A percentile compares a stretch with the other conserved stretches of the same genome.
Conservation (phyloP, 805 yeast species). For the Nakazawaea holstii region DNA sequence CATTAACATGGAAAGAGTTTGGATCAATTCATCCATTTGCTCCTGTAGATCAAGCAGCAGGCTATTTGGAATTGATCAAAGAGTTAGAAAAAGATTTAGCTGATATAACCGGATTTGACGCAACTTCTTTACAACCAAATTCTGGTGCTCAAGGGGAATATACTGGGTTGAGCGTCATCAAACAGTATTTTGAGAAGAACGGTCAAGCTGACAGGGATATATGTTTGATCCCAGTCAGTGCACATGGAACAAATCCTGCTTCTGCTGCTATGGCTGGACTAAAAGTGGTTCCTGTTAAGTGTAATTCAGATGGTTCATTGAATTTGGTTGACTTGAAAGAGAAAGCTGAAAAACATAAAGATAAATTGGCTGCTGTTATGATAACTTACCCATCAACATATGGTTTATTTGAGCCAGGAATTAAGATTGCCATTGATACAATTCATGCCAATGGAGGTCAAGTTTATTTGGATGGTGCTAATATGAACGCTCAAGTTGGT, state of each 20-base stretch:
- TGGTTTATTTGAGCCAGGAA: slow-evolving; percentile 92
- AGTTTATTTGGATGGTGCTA: slow-evolving; percentile 97
- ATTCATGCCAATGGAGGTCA: slow-evolving; percentile 89
- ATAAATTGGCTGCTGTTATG: slow-evolving; percentile 85
- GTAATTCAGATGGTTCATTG: slow-evolving; percentile 79
- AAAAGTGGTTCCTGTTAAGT: slow-evolving; percentile 89
- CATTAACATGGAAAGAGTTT: slow-evolving; percentile 93
- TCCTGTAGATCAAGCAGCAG: slow-evolving; percentile 83
- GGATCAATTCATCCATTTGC: slow-evolving; percentile 87
- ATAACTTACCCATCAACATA: slow-evolving; percentile 97
- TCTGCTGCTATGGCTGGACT: slow-evolving; percentile 97
- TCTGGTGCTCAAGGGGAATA: slow-evolving; percentile 99
- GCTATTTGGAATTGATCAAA: slow-evolving; percentile 68
- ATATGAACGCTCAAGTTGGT: slow-evolving; percentile 99
- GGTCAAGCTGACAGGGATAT: slow-evolving; percentile 76
- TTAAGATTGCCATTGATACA: slow-evolving; percentile 76
- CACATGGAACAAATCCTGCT: slow-evolving; percentile 98
- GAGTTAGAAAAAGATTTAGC: slow-evolving; percentile 83
- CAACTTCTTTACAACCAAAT: slow-evolving; percentile 90
- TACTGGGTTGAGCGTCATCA: slow-evolving; percentile 85
- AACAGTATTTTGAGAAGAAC: slow-evolving; percentile 62
- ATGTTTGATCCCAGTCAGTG: slow-evolving; percentile 93
- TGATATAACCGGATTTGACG: slow-evolving; percentile 89
- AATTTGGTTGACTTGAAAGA: slow-evolving; percentile 70
- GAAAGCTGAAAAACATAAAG: slow-evolving; percentile 66